A percentile compares a stretch with the other conserved stretches of the same genome.
These are phyloP conservation scores for Ceratocystis smalleyi DNA, from an alignment of 2,329 filamentous ascomycete genomes.

Conservation along the genomic window DNA sequence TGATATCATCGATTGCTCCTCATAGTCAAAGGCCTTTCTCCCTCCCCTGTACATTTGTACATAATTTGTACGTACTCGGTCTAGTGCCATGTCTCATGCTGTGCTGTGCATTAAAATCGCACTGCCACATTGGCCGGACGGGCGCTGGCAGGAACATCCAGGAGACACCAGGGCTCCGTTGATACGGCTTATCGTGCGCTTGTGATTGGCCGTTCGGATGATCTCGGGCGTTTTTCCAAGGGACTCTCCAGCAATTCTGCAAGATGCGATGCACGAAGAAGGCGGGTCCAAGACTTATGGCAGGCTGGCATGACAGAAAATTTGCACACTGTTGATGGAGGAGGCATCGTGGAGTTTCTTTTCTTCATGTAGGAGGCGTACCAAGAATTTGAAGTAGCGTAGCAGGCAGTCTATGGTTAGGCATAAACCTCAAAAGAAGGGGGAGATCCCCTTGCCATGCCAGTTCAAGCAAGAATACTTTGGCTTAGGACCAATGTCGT, in stretches of 20 bases:
- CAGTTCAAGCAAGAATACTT: background rate
- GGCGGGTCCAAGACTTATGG: background rate
- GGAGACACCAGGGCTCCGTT: background rate
- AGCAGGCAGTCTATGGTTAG: too few relatives aligned
- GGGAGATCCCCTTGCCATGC: background rate
- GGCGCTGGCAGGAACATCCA: slow-evolving; percentile 4
- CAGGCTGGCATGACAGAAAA: background rate
- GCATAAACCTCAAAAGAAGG: too few relatives aligned
- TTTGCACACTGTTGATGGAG: background rate
- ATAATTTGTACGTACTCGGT: background rate
- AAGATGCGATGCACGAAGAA: background rate
- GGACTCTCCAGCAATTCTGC: background rate
- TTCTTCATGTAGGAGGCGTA: background rate
- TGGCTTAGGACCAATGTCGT: slow-evolving; percentile 4
- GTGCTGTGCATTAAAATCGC: background rate
- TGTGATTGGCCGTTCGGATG: slow-evolving; percentile 8
- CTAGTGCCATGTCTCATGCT: background rate
- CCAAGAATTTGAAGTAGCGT: too few relatives aligned
- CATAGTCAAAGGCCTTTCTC: too few relatives aligned
- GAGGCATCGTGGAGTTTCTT: background rate
- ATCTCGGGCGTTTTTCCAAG: background rate
- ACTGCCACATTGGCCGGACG: background rate
- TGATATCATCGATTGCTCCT: background rate
- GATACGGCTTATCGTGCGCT: slow-evolving; percentile 6
- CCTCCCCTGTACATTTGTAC: background rate